Conservation (phyloP, 257 asterid species). For the Lavandula angustifolia region DNA sequence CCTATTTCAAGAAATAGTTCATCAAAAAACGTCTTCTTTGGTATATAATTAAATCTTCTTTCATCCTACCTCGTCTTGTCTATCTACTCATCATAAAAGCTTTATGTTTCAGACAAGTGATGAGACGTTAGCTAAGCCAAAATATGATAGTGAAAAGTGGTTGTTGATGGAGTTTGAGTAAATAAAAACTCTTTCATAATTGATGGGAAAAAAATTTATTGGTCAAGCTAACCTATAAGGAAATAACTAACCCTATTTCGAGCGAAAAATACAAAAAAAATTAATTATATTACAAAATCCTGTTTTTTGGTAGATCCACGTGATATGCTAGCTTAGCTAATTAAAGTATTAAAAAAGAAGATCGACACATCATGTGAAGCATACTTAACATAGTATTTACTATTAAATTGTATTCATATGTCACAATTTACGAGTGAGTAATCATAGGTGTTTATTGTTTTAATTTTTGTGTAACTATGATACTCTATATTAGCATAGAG, state of each 20-base stretch:
- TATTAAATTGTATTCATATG: too few relatives aligned
- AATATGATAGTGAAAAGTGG: slow-evolving; percentile 35
- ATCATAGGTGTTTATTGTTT: not conserved
- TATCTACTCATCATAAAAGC: slow-evolving; percentile 33
- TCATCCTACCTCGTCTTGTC: slow-evolving; percentile 37
- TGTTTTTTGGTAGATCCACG: slow-evolving; percentile 15
- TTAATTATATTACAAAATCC: not conserved
- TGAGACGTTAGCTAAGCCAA: slow-evolving; percentile 41
- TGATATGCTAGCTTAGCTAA: slow-evolving; percentile 22
- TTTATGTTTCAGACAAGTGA: slow-evolving; percentile 39
- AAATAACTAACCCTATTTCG: slow-evolving; percentile 24
- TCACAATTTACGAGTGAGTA: not conserved
- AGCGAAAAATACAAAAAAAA: slow-evolving; percentile 1
- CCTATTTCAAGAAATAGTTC: slow-evolving; percentile 33
- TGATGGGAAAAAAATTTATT: slow-evolving; percentile 29
- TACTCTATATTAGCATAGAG: too few relatives aligned
- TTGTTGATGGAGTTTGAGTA: slow-evolving; percentile 43
- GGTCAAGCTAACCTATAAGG: slow-evolving; percentile 26
- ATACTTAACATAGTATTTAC: not conserved
- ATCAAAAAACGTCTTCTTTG: slow-evolving; percentile 35
- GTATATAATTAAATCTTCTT: slow-evolving; percentile 30
- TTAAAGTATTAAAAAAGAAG: slow-evolving; percentile 4
- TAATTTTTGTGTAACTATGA: not conserved
- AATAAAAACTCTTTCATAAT: slow-evolving; percentile 33
- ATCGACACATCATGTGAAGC: not conserved